A percentile compares a stretch with the other conserved stretches of the same genome.
Conservation (phyloP, 441 rosid species). For the Eruca vesicaria region DNA sequence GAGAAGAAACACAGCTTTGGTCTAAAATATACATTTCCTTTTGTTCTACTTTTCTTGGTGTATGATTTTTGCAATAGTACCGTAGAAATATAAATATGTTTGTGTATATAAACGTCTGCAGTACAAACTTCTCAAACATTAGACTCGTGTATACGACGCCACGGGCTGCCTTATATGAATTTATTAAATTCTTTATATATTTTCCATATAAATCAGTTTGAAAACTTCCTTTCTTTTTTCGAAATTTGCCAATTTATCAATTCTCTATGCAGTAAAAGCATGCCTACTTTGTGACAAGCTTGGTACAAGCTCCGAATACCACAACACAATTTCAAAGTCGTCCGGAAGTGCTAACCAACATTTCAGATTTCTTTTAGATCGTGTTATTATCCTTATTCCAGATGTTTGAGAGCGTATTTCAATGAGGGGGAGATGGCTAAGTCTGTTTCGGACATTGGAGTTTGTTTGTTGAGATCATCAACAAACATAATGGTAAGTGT, state of each 20-base stretch:
- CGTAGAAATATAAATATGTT: constrained; percentile 14
- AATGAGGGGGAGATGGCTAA: too few species aligned
- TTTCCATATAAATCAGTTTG: not conserved
- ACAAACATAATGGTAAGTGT: too few species aligned
- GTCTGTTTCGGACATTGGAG: too few species aligned
- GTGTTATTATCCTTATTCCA: too few species aligned
- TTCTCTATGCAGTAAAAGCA: not conserved
- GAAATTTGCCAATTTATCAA: not conserved
- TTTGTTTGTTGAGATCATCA: too few species aligned
- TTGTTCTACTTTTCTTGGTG: not conserved
- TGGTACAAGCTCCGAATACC: not conserved
- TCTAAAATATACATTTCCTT: not conserved
- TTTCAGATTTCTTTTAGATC: too few species aligned
- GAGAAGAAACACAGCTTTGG: constrained; percentile 2
- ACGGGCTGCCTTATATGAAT: constrained; percentile 14
- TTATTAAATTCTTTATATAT: not conserved
- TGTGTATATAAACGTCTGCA: constrained; percentile 22
- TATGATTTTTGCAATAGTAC: constrained; percentile 20
- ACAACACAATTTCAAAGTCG: too few species aligned
- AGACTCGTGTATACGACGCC: constrained; percentile 24
- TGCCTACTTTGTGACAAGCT: not conserved
- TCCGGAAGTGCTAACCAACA: too few species aligned
- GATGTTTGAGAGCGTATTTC: too few species aligned
- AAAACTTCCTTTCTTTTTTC: too few species aligned
- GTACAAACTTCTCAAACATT: constrained; percentile 20